A percentile compares a stretch with the other conserved stretches of the same genome.
Conservation (phyloP, 1,284 basidiomycete genomes). For the Mycena citricolor region DNA sequence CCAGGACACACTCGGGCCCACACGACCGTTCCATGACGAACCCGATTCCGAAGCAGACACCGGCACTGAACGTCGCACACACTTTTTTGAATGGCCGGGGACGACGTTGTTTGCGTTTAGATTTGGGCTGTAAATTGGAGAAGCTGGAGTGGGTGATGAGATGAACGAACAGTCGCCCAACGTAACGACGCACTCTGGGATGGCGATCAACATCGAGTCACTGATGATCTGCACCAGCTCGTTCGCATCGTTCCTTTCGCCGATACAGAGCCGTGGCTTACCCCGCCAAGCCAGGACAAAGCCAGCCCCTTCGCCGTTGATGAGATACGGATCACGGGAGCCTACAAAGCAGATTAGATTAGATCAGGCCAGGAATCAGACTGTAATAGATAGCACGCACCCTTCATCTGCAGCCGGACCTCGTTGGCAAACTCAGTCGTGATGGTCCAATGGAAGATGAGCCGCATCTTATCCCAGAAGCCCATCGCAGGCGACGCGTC, state of each 20-base stretch:
- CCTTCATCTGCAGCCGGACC: conserved; percentile 84
- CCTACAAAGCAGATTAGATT: conserved; percentile 48
- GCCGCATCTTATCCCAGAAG: conserved; percentile 93
- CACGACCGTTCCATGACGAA: conserved; percentile 87
- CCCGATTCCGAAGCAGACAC: conserved; percentile 91
- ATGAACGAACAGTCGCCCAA: neutral
- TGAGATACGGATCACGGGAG: conserved; percentile 79
- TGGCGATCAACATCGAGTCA: conserved; percentile 77
- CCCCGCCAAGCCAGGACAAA: conserved; percentile 89
- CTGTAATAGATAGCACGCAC: conserved; percentile 36
- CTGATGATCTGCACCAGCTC: conserved; percentile 88
- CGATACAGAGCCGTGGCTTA: conserved; percentile 72
- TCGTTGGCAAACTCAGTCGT: conserved; percentile 72
- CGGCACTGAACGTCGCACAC: conserved; percentile 83
- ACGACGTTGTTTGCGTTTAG: conserved; percentile 13
- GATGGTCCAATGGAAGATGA: conserved; percentile 86
- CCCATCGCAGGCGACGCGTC: conserved; percentile 89
- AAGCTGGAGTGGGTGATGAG: conserved; percentile 4
- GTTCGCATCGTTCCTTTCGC: conserved; percentile 69
- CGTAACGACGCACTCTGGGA: conserved; percentile 67
- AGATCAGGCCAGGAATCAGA: no score
- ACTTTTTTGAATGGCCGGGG: conserved; percentile 39
- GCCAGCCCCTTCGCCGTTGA: conserved; percentile 80
- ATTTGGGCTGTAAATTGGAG: conserved; percentile 17
- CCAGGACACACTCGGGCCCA: conserved; percentile 60